Conservation (phyloP, 352 stramenopile genomes). For the Globisporangium paroecandrum region DNA sequence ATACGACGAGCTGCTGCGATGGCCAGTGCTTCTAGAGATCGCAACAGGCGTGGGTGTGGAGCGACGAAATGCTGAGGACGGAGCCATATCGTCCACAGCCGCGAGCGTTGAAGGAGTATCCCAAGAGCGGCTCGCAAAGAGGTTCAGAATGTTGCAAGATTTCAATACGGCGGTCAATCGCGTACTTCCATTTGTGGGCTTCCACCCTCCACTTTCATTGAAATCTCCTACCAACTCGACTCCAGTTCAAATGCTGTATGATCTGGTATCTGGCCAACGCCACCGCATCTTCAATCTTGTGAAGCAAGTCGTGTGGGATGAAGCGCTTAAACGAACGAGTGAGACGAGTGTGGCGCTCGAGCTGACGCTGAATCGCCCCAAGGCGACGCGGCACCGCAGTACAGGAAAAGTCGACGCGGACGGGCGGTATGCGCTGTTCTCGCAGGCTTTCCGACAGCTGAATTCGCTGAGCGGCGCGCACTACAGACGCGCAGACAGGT, state of each 20-base stretch:
- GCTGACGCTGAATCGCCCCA: constrained; percentile 76
- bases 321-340: constrained; percentile 50
- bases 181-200: constrained; percentile 52
- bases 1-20: constrained; percentile 60
- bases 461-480: constrained; percentile 58
- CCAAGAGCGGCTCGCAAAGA: constrained; percentile 47
- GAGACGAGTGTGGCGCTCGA: constrained; percentile 47
- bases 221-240: background rate
- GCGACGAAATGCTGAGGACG: background rate
- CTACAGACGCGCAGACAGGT: constrained; percentile 58
- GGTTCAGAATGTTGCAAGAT: constrained; percentile 74
- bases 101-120: constrained; percentile 8
- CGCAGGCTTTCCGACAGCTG: constrained; percentile 81
- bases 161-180: constrained; percentile 63
- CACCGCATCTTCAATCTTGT: constrained; percentile 70
- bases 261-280: constrained; percentile 42
- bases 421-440: constrained; percentile 72
- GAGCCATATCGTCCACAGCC: background rate
- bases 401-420: constrained; percentile 55
- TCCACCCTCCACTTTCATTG: constrained; percentile 19
- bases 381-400: constrained; percentile 75
- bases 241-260: constrained; percentile 16
- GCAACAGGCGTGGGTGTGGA: constrained; percentile 24
- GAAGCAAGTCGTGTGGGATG: constrained; percentile 73
- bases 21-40: constrained; percentile 65